Evolutionary conservation across 352 stramenopile genomes (phyloP).

Genomic region (Phytopythium montanum): DNA sequence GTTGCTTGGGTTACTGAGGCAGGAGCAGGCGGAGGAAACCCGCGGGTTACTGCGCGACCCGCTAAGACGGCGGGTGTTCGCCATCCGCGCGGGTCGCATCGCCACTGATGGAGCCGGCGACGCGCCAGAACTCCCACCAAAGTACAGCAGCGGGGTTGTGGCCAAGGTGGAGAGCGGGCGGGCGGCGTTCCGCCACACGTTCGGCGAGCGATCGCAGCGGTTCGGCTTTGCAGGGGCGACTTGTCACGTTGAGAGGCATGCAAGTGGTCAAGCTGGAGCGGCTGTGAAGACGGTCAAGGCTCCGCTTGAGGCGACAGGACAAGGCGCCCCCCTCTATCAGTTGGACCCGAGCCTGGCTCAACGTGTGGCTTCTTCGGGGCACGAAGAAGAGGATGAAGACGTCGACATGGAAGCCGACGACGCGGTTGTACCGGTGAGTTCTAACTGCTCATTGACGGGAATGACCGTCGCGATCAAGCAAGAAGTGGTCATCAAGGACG

Average conservation of each 20-base stretch:
- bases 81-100: slow-evolving; percentile 18
- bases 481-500: slow-evolving; percentile 13
- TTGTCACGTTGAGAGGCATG: neutral
- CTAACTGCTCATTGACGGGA: slow-evolving; percentile 7
- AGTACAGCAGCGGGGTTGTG: slow-evolving; percentile 32
- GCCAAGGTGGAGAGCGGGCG: slow-evolving; percentile 34
- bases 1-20: slow-evolving; percentile 21
- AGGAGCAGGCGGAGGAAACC: slow-evolving; percentile 18
- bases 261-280: neutral
- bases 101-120: neutral
- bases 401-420: slow-evolving; percentile 17
- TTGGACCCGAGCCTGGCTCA: neutral
- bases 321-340: neutral
- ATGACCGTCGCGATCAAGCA: slow-evolving; percentile 10
- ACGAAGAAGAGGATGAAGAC: slow-evolving; percentile 16
- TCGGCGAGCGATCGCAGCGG: slow-evolving; percentile 42
- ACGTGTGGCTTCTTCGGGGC: neutral
- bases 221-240: slow-evolving; percentile 38
- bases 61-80: slow-evolving; percentile 29
- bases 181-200: slow-evolving; percentile 49
- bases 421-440: neutral
- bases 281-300: neutral
- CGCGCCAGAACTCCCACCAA: slow-evolving; percentile 27
- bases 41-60: slow-evolving; percentile 19
- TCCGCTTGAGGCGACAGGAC: neutral